phyloP scores from a whole-genome alignment of 495 filamentous ascomycete species.

The Podospora sp. region DNA sequence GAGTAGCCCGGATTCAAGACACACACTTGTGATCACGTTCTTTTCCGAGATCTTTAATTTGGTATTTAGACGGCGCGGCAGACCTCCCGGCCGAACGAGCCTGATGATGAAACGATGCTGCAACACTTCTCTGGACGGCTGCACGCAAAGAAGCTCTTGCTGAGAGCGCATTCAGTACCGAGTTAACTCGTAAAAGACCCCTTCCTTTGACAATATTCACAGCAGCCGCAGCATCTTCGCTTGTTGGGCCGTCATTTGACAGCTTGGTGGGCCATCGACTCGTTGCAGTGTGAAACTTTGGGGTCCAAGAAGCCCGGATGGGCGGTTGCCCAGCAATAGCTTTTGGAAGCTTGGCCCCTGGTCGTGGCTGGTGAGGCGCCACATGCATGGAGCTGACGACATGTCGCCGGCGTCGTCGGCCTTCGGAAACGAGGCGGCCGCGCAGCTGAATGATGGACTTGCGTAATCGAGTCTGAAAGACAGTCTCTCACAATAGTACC shows the following conservation, averaged over 20 bases:
- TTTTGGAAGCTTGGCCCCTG: background rate
- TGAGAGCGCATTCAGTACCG: too few relatives aligned
- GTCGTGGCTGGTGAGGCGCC: background rate
- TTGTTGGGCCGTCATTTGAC: background rate
- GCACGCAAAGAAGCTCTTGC: background rate
- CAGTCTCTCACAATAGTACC: background rate
- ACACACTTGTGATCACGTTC: too few relatives aligned
- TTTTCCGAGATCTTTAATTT: background rate
- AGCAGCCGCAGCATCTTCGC: background rate
- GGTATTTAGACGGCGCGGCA: constrained; percentile 9
- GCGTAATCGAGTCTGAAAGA: background rate
- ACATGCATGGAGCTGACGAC: constrained; percentile 13
- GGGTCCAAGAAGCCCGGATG: background rate
- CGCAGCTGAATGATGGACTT: constrained; percentile 1
- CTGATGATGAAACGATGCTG: constrained; percentile 39
- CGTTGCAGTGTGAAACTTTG: background rate
- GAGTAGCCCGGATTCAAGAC: too few relatives aligned
- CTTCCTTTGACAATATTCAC: background rate
- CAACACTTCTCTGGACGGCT: constrained; percentile 20
- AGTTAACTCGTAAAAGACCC: background rate
- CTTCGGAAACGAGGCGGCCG: constrained; percentile 3
- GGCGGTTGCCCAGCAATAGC: background rate
- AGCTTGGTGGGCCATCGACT: background rate
- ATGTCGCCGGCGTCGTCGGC: background rate
- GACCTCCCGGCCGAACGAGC: constrained; percentile 8